Conservation (phyloP, 148 eudicot genomes). For the Camellia japonica region DNA sequence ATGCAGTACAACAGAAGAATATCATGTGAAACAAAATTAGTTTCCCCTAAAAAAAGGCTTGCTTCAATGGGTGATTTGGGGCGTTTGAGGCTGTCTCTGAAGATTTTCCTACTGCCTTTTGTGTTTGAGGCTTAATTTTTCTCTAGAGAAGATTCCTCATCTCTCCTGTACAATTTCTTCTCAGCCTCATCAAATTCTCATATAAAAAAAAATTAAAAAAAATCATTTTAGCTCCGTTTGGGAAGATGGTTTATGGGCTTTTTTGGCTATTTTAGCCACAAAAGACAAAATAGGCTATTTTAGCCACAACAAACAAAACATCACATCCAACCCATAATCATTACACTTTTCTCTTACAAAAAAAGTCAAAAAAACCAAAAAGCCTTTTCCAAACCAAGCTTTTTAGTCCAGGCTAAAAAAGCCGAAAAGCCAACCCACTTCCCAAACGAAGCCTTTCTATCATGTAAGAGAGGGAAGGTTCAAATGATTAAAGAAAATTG, state of each 20-base stretch:
- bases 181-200: background rate
- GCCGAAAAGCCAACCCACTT: too few species aligned
- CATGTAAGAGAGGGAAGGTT: background rate
- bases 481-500: background rate
- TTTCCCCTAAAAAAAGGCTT: conserved; percentile 1
- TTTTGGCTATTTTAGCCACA: too few species aligned
- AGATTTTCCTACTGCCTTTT: background rate
- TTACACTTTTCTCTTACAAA: too few species aligned
- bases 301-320: too few species aligned
- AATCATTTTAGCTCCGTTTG: too few species aligned
- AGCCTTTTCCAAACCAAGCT: too few species aligned
- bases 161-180: background rate
- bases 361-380: too few species aligned
- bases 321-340: too few species aligned
- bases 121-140: background rate
- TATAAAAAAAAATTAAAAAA: background rate
- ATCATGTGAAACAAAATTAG: background rate
- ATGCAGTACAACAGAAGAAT: background rate
- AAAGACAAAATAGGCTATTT: too few species aligned
- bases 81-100: background rate
- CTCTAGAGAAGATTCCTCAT: background rate
- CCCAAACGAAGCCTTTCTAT: too few species aligned
- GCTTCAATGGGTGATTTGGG: background rate
- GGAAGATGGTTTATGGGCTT: too few species aligned
- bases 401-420: too few species aligned